Conservation (phyloP, 75 land plant species). For the Cupressus sempervirens region DNA sequence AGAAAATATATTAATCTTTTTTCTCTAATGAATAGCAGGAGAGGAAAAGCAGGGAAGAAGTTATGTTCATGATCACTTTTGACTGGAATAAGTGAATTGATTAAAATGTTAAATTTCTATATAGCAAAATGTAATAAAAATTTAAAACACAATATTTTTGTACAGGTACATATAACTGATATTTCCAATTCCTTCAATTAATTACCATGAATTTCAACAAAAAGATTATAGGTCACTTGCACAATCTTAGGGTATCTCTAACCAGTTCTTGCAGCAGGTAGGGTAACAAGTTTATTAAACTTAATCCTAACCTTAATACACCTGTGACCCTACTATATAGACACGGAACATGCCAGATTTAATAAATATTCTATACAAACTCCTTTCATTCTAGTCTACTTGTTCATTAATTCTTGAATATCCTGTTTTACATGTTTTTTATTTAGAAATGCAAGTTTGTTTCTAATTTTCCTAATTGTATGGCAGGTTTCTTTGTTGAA, state of each 20-base stretch:
- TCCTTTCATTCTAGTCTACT: not conserved
- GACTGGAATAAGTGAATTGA: not conserved
- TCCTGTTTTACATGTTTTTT: not conserved
- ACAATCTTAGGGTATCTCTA: not conserved
- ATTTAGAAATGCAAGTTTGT: not conserved
- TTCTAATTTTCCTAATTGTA: not conserved
- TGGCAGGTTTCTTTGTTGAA: conserved; percentile 74
- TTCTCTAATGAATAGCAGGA: not conserved
- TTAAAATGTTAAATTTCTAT: not conserved
- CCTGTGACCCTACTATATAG: not conserved
- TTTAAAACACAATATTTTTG: not conserved
- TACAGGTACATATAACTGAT: not conserved
- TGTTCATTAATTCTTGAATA: not conserved
- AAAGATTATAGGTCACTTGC: not conserved
- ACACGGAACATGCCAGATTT: not conserved
- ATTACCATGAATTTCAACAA: not conserved
- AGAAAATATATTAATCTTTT: too few relatives aligned
- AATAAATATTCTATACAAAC: not conserved
- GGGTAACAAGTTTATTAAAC: not conserved
- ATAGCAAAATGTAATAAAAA: not conserved
- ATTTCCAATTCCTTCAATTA: not conserved
- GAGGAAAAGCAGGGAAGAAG: not conserved
- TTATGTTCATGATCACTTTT: not conserved
- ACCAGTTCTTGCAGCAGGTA: not conserved
- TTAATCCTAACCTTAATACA: not conserved